These are phyloP conservation scores for Parascedosporium putredinis DNA, from an alignment of 2,329 filamentous ascomycete species.

Conservation along the genomic window DNA sequence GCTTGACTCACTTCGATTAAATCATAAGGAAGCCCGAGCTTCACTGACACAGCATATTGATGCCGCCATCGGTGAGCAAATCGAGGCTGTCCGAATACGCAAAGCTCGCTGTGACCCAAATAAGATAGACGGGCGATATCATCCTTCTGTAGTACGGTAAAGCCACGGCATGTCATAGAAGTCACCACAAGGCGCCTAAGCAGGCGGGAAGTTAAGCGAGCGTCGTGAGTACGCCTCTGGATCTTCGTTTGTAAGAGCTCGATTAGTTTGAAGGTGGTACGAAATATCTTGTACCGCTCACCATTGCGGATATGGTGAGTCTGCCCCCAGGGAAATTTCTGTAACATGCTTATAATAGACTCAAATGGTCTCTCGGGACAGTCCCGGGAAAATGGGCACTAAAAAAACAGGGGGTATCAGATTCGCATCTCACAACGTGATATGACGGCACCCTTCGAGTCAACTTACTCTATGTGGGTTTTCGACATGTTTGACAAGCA, in stretches of 20 bases:
- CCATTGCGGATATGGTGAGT: slow-evolving; percentile 45
- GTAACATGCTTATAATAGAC: slow-evolving; percentile 52
- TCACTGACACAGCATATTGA: slow-evolving; percentile 40
- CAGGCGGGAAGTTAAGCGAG: slow-evolving; percentile 41
- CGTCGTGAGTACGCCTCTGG: slow-evolving; percentile 24
- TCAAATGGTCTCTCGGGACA: slow-evolving; percentile 57
- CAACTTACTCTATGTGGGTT: slow-evolving; percentile 48
- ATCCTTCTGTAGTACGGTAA: slow-evolving; percentile 51
- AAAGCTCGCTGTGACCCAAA: slow-evolving; percentile 24
- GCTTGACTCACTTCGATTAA: slow-evolving; percentile 49
- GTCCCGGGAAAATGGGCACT: slow-evolving; percentile 50
- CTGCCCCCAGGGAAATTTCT: slow-evolving; percentile 54
- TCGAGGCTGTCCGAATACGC: slow-evolving; percentile 35
- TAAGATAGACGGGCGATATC: slow-evolving; percentile 36
- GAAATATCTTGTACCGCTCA: slow-evolving; percentile 43
- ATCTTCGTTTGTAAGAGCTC: slow-evolving; percentile 32
- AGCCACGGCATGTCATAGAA: slow-evolving; percentile 48
- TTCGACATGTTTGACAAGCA: slow-evolving; percentile 55
- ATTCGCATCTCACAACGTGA: too few relatives aligned
- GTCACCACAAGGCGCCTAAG: slow-evolving; percentile 40
- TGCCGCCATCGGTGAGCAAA: slow-evolving; percentile 39
- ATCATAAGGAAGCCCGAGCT: slow-evolving; percentile 37
- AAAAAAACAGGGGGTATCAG: too few relatives aligned
- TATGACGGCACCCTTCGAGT: too few relatives aligned
- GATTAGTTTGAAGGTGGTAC: slow-evolving; percentile 39